Evolutionary conservation across 2,329 filamentous ascomycete genomes (phyloP).

Genomic region (Epichloe uncinata): DNA sequence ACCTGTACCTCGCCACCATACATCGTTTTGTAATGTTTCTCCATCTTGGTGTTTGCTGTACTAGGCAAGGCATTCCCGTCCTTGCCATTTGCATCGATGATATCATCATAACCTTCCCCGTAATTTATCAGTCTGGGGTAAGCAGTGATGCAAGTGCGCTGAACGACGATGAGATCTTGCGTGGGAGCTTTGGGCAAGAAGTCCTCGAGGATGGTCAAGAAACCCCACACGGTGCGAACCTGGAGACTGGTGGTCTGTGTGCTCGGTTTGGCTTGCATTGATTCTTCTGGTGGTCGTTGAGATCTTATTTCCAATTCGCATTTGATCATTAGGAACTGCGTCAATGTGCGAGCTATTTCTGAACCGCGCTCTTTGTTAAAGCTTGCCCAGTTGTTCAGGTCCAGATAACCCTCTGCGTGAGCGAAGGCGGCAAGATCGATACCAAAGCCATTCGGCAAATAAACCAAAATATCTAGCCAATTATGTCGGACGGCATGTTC

Average conservation of each 20-base stretch:
- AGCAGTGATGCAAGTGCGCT: conserved; percentile 77
- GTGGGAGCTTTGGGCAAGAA: conserved; percentile 45
- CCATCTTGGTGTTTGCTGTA: conserved; percentile 81
- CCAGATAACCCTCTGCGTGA: conserved; percentile 66
- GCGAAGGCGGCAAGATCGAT: conserved; percentile 78
- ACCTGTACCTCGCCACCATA: conserved; percentile 85
- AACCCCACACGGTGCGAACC: conserved; percentile 69
- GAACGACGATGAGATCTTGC: conserved; percentile 63
- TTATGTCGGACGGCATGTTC: conserved; percentile 63
- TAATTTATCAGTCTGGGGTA: conserved; percentile 96
- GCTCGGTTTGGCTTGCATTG: conserved; percentile 43
- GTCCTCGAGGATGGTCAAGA: conserved; percentile 69
- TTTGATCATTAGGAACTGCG: conserved; percentile 75
- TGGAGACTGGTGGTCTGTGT: conserved; percentile 69
- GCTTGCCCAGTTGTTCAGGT: conserved; percentile 69
- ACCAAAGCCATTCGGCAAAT: conserved; percentile 69
- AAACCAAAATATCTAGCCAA: conserved; percentile 74
- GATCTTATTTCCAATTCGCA: conserved; percentile 65
- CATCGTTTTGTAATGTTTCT: conserved; percentile 96
- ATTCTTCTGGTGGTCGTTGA: conserved; percentile 55
- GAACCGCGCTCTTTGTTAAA: conserved; percentile 52
- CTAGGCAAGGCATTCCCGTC: conserved; percentile 69
- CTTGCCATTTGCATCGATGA: conserved; percentile 75
- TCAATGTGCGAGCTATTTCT: conserved; percentile 56
- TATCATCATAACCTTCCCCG: conserved; percentile 79